Base-by-base conservation (phyloP, 1,284 basidiomycete species). In the Ceratobasidium sp. region DNA sequence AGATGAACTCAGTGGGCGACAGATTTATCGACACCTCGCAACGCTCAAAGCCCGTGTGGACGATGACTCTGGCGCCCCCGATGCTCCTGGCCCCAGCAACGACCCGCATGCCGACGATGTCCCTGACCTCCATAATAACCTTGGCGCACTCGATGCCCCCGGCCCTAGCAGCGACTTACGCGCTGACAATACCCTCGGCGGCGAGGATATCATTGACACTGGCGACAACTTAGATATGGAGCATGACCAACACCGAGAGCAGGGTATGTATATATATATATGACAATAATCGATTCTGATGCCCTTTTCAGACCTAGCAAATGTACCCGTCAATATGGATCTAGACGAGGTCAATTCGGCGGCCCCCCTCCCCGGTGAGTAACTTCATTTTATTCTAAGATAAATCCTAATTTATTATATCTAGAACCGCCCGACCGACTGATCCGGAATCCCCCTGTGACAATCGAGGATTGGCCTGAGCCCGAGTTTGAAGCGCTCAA, bases 391-490 rank as follows among this genome's bases (percentile, higher is more conserved):
- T n/a, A n/a, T n/a, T n/a, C n/a, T n/a, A n/a, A n/a, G n/a, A n/a
- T 33, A 59, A 8, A 29, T 36, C 19, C 31, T 62, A 62, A 62
- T 45, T 22, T 15, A 15, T n/a, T 22, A 36, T 24, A 44, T n/a
- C 47, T 31, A 65, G 47, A 14, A 19, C 24, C 15, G 11, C 22
- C 45, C 3, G 5, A 36, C 5, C 45, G 63, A 27, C 14, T 65
- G 47, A 45, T 24, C 14, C 47, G 47, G 45, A 65, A 65, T 45
- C 63, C 47, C 24, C 63, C 63, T 8, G 63, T 65, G 8, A 65
- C 8, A 1, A 65, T 65, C 19, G 27, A 65, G 22, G 29, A 65
- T 7, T 65, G 63, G 63, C 63, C 47, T 9, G 65, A 56, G 31
- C 50, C 65, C 31, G n/a, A n/a, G n/a, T n/a, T n/a, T n/a, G n/a